phyloP scores from a whole-genome alignment of 2,329 filamentous ascomycete species.

The Aspergillus amoenus region DNA sequence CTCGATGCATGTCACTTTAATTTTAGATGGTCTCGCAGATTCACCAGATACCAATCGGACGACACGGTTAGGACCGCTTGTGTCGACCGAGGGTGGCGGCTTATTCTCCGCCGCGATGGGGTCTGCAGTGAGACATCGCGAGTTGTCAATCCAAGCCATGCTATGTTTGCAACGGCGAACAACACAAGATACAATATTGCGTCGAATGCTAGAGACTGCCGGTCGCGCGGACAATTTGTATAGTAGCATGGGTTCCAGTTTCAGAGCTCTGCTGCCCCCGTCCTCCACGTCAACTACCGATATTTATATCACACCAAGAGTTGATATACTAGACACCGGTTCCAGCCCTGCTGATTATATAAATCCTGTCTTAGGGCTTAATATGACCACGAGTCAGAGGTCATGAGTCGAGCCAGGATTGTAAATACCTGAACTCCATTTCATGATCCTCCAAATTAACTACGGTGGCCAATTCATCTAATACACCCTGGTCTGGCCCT shows the following conservation, averaged over 20 bases:
- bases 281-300: too few species aligned
- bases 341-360: background rate
- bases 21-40: background rate
- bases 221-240: background rate
- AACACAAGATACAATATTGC: background rate
- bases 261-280: too few species aligned
- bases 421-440: background rate
- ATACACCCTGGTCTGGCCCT: background rate
- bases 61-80: background rate
- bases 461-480: background rate
- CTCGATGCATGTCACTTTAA: background rate
- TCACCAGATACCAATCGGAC: background rate
- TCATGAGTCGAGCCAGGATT: too few species aligned
- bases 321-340: too few species aligned
- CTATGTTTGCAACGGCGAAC: background rate
- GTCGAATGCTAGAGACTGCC: too few species aligned
- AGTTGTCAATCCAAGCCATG: background rate
- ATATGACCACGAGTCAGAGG: too few species aligned
- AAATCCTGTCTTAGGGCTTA: background rate
- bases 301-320: too few species aligned
- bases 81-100: conserved; percentile 5
- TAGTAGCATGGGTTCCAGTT: too few species aligned
- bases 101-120: background rate
- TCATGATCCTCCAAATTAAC: background rate
- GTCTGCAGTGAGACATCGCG: background rate